phyloP scores from a whole-genome alignment of 1,284 basidiomycete genomes.

The Cutaneotrichosporon arboriforme region DNA sequence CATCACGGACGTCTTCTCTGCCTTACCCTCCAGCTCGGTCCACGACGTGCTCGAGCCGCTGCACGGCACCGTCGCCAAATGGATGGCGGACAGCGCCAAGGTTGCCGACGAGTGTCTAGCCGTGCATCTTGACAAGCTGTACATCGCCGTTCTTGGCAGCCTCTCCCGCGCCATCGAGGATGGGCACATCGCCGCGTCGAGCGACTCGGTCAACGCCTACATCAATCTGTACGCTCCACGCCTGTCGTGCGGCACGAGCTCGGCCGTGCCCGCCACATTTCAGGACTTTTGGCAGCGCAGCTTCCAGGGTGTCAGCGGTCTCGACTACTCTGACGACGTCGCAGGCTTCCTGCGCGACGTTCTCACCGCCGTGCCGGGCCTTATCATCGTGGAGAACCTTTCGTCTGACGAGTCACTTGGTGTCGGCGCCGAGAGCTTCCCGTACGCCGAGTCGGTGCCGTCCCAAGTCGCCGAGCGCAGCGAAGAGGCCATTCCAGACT shows the following conservation, averaged over 20 bases:
- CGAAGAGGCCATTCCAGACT: not conserved
- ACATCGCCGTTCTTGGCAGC: constrained; percentile 27
- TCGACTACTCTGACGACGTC: constrained; percentile 31
- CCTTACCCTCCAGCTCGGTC: constrained; percentile 16
- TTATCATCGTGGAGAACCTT: constrained; percentile 34
- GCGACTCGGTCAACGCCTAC: constrained; percentile 26
- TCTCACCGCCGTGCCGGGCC: constrained; percentile 28
- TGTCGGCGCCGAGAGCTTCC: not conserved
- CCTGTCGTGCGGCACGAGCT: constrained; percentile 23
- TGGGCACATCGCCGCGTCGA: constrained; percentile 16
- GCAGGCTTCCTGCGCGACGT: constrained; percentile 32
- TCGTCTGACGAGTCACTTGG: not conserved
- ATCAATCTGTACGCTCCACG: constrained; percentile 36
- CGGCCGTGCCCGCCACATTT: constrained; percentile 29
- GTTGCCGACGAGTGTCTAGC: constrained; percentile 8
- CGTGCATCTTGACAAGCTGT: constrained; percentile 32
- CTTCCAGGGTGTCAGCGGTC: constrained; percentile 22
- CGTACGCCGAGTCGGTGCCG: constrained; percentile 6
- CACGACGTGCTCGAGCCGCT: constrained; percentile 17
- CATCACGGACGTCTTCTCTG: constrained; percentile 18
- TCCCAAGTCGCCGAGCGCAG: not conserved
- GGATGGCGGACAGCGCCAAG: constrained; percentile 25
- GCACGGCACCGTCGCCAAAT: constrained; percentile 14
- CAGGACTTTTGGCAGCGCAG: constrained; percentile 33
- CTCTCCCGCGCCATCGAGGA: constrained; percentile 23